Conservation (phyloP, 805 yeast genomes). For the Phaffomyces opuntiae region DNA sequence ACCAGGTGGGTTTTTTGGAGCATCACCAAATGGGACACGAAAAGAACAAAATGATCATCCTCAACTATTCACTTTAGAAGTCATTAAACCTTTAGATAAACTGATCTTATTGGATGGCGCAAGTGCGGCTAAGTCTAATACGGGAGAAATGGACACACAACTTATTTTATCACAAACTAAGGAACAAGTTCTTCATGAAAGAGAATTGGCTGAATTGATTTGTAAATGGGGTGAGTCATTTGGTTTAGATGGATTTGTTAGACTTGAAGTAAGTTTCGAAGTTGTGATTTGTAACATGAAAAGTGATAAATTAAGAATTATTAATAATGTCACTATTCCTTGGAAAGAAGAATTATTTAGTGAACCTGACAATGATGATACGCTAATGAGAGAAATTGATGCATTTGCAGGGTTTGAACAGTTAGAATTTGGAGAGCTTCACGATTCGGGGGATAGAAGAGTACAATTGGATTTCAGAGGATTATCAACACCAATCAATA, state of each 20-base stretch:
- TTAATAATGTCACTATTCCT: conserved; percentile 37
- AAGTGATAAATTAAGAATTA: conserved; percentile 37
- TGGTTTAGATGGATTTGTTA: conserved; percentile 51
- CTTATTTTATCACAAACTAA: conserved; percentile 31
- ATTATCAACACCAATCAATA: conserved; percentile 46
- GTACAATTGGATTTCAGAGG: conserved; percentile 45
- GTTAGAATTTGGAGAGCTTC: conserved; percentile 37
- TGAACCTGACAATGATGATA: conserved; percentile 10
- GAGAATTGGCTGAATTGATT: conserved; percentile 39
- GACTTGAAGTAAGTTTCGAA: conserved; percentile 58
- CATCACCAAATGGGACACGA: not conserved
- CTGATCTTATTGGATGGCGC: conserved; percentile 58
- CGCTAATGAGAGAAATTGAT: conserved; percentile 13
- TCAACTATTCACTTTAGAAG: conserved; percentile 38
- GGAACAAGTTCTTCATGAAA: conserved; percentile 31
- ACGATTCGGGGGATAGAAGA: conserved; percentile 42
- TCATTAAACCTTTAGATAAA: conserved; percentile 39
- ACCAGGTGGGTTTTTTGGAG: not conserved
- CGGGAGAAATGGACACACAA: conserved; percentile 61
- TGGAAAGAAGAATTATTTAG: conserved; percentile 21
- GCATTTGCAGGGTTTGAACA: conserved; percentile 37
- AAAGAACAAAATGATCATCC: not conserved
- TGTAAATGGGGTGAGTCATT: conserved; percentile 45
- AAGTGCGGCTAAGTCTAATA: conserved; percentile 50
- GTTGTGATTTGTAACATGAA: conserved; percentile 52